Base-by-base conservation (phyloP, 441 rosid genomes). In the Iberis amara region DNA sequence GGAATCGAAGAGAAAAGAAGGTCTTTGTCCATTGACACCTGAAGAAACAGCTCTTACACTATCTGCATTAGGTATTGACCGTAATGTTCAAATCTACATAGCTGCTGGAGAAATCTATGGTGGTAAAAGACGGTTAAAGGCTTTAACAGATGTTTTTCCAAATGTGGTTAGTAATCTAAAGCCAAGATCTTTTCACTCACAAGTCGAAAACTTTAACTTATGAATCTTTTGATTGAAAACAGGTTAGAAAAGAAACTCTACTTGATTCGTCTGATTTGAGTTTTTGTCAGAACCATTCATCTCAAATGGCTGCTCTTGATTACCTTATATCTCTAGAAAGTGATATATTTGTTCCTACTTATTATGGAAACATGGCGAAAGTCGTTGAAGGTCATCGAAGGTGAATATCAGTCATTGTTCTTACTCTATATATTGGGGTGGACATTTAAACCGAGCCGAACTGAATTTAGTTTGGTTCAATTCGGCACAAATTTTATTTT, bases 341-440 rank as follows among this genome's bases (percentile, higher is more conserved):
- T 73, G 94, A 86, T 68, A 76, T 89, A 40, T 89, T 89, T 61
- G 79, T 89, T 42, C 97, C 97, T 37, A 89, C 97, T 1, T 89
- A 81, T 62, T 87, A 86, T 54, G 97, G 97, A 48, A 89, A 89
- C 81, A 89, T 89, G 97, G 97, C 97, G 6, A 89, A 83, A 75
- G 95, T 89, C 41, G 95, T 89, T 11, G 97, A 86, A 80, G 97
- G 97, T 62, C 97, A 89, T 74, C 83, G 97, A 59, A 83, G 97
- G 97, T 89, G 12, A 18, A 24, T 8, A 30, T 5, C 11, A 33
- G 26, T 28, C 30, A 8, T 5, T 58, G 37, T 8, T 2, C 11
- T 9, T 23, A 18, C 21, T 18, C 21, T 18, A 18, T 18, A 18
- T n/a, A 18, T 18, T 1, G 21, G 21, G 21, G 21, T 18, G 21